A percentile compares a stretch with the other conserved stretches of the same genome.
These are phyloP conservation scores for Protomyces pachydermus DNA, from an alignment of 1,139 yeast genomes.

Conservation along the genomic window DNA sequence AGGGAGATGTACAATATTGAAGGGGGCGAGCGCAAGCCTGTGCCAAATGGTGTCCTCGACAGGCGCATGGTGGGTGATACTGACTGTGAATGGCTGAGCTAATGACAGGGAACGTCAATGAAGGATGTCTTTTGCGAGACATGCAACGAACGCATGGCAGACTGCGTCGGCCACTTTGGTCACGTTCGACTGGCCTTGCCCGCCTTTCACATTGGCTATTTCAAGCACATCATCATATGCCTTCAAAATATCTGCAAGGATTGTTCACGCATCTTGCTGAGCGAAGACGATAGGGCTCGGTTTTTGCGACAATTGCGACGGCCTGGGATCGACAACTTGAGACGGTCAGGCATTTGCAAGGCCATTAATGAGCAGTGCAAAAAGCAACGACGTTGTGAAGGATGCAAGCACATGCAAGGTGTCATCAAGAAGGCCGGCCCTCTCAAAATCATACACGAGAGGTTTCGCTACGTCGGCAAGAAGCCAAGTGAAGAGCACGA, in stretches of 20 bases:
- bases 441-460: slow-evolving; percentile 88
- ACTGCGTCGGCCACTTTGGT: slow-evolving; percentile 98
- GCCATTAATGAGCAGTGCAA: slow-evolving; percentile 85
- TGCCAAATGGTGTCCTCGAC: slow-evolving; percentile 81
- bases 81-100: neutral
- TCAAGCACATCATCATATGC: slow-evolving; percentile 83
- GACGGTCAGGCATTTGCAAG: slow-evolving; percentile 84
- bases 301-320: slow-evolving; percentile 72
- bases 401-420: slow-evolving; percentile 86
- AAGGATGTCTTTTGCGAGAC: slow-evolving; percentile 79
- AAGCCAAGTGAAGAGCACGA: slow-evolving; percentile 78
- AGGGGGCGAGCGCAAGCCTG: slow-evolving; percentile 69
- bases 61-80: slow-evolving; percentile 54
- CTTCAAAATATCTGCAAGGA: slow-evolving; percentile 87
- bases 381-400: slow-evolving; percentile 83
- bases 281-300: slow-evolving; percentile 63
- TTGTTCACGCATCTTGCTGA: slow-evolving; percentile 73
- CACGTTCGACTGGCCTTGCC: slow-evolving; percentile 89
- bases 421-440: slow-evolving; percentile 98
- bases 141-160: slow-evolving; percentile 85
- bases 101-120: slow-evolving; percentile 69
- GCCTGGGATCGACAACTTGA: slow-evolving; percentile 83
- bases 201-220: slow-evolving; percentile 95
- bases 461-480: slow-evolving; percentile 93
- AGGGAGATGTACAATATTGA: slow-evolving; percentile 88